A percentile compares a stretch with the other conserved stretches of the same genome.
These are phyloP conservation scores for Botrytis galanthina DNA, from an alignment of 2,329 filamentous ascomycete species.

Conservation along the genomic window DNA sequence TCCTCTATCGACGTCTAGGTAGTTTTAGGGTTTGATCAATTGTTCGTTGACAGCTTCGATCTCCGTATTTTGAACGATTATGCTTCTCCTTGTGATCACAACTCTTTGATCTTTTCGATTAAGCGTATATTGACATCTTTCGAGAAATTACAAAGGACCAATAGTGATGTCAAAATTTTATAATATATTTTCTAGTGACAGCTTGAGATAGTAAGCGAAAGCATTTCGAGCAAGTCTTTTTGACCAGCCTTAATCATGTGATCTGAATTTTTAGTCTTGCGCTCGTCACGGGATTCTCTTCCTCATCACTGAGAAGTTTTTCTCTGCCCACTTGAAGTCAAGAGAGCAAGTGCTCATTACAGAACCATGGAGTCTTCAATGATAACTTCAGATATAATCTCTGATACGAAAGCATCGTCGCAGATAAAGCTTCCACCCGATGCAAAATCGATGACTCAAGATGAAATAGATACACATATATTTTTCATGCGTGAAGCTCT, in stretches of 20 bases:
- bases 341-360: background rate
- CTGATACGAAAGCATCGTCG: background rate
- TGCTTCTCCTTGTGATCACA: background rate
- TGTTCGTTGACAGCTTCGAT: background rate
- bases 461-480: conserved; percentile 43
- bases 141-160: background rate
- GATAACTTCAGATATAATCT: background rate
- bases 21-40: background rate
- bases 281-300: background rate
- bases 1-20: background rate
- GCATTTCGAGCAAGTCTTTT: background rate
- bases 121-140: background rate
- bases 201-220: background rate
- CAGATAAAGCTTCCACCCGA: conserved; percentile 9
- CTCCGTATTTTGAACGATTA: background rate
- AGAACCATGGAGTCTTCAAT: background rate
- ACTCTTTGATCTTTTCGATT: background rate
- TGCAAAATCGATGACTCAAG: conserved; percentile 21
- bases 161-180: background rate
- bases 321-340: background rate
- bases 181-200: background rate
- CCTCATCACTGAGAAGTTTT: background rate
- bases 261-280: background rate
- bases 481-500: conserved; percentile 82
- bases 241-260: background rate